Evolutionary conservation across 306 rosid genomes (phyloP).

Genomic region (Begonia peltatifolia): DNA sequence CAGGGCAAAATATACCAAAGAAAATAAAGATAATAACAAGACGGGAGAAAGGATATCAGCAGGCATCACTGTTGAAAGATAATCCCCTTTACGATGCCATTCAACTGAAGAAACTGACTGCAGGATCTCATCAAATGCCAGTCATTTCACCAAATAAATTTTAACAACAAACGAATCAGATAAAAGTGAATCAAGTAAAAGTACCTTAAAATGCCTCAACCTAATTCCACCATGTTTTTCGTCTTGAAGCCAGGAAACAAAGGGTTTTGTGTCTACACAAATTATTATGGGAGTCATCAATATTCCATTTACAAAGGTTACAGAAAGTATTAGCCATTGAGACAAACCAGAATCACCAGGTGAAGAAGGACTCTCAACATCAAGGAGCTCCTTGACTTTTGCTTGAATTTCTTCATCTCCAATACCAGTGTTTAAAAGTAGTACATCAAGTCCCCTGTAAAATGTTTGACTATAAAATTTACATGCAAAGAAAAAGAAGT

Average conservation of each 20-base stretch:
- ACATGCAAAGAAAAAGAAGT: too few species aligned
- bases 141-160: conserved; percentile 5
- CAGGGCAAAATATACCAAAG: too few species aligned
- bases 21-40: not conserved
- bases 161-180: not conserved
- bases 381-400: conserved; percentile 50
- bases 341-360: conserved; percentile 46
- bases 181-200: conserved; percentile 9
- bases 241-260: conserved; percentile 71
- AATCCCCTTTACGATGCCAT: conserved; percentile 96
- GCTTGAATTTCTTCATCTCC: conserved; percentile 76
- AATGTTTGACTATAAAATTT: not conserved
- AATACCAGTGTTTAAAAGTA: conserved; percentile 51
- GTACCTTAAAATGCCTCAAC: conserved; percentile 79
- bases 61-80: conserved; percentile 81
- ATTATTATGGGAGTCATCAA: not conserved
- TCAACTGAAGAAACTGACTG: conserved; percentile 76
- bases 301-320: too few species aligned
- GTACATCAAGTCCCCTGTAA: conserved; percentile 66
- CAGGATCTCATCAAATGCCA: conserved; percentile 20
- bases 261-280: conserved; percentile 22
- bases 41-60: conserved; percentile 63
- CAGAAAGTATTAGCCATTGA: too few species aligned
- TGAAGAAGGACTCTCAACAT: conserved; percentile 24
- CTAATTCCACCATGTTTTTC: conserved; percentile 50